phyloP scores from a whole-genome alignment of 306 rosid species.

The Geum urbanum region DNA sequence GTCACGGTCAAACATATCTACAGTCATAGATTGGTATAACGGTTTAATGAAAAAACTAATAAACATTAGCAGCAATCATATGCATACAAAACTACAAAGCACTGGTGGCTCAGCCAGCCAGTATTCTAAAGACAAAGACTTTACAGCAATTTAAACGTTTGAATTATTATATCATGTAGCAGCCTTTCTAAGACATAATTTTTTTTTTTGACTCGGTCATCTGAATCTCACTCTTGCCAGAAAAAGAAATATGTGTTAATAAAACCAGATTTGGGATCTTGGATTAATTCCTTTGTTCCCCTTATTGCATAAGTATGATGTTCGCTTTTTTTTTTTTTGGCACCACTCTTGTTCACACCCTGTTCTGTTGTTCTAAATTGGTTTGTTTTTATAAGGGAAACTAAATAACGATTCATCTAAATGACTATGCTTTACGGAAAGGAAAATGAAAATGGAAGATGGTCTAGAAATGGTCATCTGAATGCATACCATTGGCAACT shows the following conservation, averaged over 20 bases:
- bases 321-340: not conserved
- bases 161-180: not conserved
- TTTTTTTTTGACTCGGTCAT: not conserved
- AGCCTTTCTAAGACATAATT: not conserved
- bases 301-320: not conserved
- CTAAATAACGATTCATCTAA: not conserved
- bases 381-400: not conserved
- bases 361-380: not conserved
- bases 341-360: not conserved
- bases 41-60: not conserved
- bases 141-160: not conserved
- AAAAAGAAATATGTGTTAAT: not conserved
- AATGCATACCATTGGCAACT: constrained; percentile 41
- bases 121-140: not conserved
- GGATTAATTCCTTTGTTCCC: not conserved
- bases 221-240: not conserved
- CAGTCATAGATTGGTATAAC: constrained; percentile 2
- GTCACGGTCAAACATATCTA: not conserved
- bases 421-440: not conserved
- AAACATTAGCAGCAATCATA: not conserved
- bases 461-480: not conserved
- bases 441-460: not conserved
- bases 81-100: constrained; percentile 3
- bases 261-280: not conserved
- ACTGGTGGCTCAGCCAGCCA: not conserved